These are phyloP conservation scores for Colletotrichum lentis DNA, from an alignment of 2,329 filamentous ascomycete genomes.

Conservation along the genomic window DNA sequence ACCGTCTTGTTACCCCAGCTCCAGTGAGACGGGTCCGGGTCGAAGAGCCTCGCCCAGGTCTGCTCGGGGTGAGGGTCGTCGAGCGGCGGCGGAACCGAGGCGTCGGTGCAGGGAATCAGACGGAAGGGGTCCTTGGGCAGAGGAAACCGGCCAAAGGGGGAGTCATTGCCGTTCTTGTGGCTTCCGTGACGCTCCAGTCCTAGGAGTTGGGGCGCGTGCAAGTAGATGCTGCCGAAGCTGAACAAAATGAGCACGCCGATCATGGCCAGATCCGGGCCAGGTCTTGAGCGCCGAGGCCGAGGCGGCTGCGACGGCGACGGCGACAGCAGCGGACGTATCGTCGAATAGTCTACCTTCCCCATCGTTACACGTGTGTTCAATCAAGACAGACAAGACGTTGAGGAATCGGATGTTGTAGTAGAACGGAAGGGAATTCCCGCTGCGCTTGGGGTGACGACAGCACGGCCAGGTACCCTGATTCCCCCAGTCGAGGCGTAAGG, in stretches of 20 bases:
- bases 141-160: slow-evolving; percentile 50
- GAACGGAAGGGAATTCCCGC: neutral
- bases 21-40: slow-evolving; percentile 56
- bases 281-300: no score
- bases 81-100: slow-evolving; percentile 52
- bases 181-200: neutral
- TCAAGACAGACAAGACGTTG: neutral
- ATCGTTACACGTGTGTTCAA: neutral
- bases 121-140: slow-evolving; percentile 54
- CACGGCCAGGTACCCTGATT: no score
- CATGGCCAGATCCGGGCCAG: neutral
- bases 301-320: no score
- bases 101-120: slow-evolving; percentile 57
- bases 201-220: neutral
- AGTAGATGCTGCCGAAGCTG: slow-evolving; percentile 4
- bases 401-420: neutral
- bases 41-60: slow-evolving; percentile 54
- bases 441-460: no score
- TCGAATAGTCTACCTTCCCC: no score
- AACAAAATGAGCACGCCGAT: slow-evolving; percentile 10
- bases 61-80: slow-evolving; percentile 49
- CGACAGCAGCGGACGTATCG: neutral
- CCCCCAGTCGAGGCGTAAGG: no score
- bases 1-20: slow-evolving; percentile 51
- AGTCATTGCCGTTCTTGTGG: neutral